Evolutionary conservation across 768 basidiomycete genomes (phyloP).

Genomic region (Clavaria fumosa): DNA sequence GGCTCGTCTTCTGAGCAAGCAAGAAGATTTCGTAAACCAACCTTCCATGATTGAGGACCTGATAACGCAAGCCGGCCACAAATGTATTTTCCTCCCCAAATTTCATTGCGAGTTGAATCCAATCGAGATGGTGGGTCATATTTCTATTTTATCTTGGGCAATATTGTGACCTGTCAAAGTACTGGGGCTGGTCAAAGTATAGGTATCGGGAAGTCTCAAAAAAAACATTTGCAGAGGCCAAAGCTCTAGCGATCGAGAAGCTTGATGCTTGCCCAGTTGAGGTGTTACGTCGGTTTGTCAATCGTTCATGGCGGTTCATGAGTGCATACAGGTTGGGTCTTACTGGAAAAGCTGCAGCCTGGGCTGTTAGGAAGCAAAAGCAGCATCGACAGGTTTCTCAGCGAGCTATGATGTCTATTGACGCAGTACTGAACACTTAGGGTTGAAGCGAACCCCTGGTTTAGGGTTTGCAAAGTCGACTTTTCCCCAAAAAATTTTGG

Average conservation of each 20-base stretch:
- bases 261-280: constrained; percentile 23
- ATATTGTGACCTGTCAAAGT: constrained; percentile 3
- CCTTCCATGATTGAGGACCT: constrained; percentile 8
- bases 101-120: constrained; percentile 20
- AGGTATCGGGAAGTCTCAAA: constrained; percentile 19
- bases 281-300: constrained; percentile 23
- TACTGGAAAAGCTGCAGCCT: no score
- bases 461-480: no score
- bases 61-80: constrained; percentile 7
- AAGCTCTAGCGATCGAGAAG: constrained; percentile 13
- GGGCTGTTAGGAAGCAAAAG: no score
- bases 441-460: no score
- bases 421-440: constrained; percentile 19
- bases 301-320: no score
- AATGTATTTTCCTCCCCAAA: constrained; percentile 16
- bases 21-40: constrained; percentile 19
- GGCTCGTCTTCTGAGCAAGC: constrained; percentile 16
- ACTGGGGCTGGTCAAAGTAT: constrained; percentile 23
- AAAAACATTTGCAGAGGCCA: constrained; percentile 19
- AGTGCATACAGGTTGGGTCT: no score
- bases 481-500: no score
- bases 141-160: neutral
- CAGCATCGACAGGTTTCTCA: no score
- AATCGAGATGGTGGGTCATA: constrained; percentile 19
- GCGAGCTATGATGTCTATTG: constrained; percentile 20